These are phyloP conservation scores for Phoma sp. DNA, from an alignment of 2,329 filamentous ascomycete genomes.

Conservation along the genomic window DNA sequence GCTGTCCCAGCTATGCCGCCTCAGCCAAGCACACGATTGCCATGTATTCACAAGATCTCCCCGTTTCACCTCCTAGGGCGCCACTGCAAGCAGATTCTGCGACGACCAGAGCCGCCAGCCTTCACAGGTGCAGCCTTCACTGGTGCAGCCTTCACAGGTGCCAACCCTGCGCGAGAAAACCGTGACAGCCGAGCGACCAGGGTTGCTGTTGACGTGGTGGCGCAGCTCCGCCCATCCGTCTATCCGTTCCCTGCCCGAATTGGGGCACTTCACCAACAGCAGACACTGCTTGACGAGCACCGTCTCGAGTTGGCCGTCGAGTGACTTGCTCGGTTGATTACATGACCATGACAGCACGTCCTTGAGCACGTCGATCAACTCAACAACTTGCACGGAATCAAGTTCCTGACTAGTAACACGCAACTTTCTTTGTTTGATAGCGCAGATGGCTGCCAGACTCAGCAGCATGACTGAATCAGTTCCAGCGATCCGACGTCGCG, in stretches of 20 bases:
- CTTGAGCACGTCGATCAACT: background rate
- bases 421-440: background rate
- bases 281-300: background rate
- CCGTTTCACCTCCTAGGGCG: slow-evolving; percentile 2
- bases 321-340: background rate
- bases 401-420: background rate
- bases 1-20: background rate
- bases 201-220: background rate
- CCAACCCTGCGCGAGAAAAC: slow-evolving; percentile 4
- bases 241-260: slow-evolving; percentile 9
- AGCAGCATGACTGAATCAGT: background rate
- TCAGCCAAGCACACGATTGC: slow-evolving; percentile 8
- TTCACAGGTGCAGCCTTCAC: too few relatives aligned
- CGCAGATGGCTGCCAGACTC: background rate
- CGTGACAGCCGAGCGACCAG: background rate
- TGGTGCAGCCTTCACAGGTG: background rate
- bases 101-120: slow-evolving; percentile 1
- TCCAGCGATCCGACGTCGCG: background rate
- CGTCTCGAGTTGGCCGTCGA: background rate
- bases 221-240: slow-evolving; percentile 11
- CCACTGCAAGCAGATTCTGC: slow-evolving; percentile 10
- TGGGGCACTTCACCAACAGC: background rate
- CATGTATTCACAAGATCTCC: slow-evolving; percentile 3
- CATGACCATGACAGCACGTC: background rate
- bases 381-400: background rate